Percentiles rank a stretch among this genome's conserved stretches.
Conservation (phyloP, 257 asterid species). For the Jacaranda copaia region DNA sequence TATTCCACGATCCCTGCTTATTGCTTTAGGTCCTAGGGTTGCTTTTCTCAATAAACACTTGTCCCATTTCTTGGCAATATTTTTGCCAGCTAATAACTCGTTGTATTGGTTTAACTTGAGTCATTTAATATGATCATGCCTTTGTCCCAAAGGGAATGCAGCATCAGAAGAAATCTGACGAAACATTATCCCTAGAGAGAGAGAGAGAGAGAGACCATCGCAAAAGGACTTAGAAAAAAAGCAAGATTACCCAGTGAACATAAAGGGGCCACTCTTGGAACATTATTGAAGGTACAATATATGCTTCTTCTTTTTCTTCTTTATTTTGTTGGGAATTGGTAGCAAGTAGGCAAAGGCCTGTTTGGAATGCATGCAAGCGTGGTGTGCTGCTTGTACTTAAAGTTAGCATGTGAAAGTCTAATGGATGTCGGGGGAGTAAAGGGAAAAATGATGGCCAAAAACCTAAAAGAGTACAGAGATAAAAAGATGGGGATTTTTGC, state of each 20-base stretch:
- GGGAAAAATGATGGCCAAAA: neutral
- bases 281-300: constrained; percentile 32
- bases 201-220: too few relatives aligned
- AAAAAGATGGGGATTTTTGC: neutral
- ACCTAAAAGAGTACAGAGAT: neutral
- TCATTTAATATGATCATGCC: too few relatives aligned
- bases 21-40: too few relatives aligned
- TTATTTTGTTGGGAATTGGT: constrained; percentile 39
- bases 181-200: too few relatives aligned
- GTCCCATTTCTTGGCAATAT: too few relatives aligned
- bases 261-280: constrained; percentile 25
- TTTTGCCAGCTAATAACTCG: too few relatives aligned
- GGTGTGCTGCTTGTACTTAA: constrained; percentile 39
- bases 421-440: constrained; percentile 41
- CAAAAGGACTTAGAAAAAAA: neutral
- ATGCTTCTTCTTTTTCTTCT: constrained; percentile 18
- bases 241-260: neutral
- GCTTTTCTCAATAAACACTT: too few relatives aligned
- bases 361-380: constrained; percentile 33
- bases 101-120: too few relatives aligned
- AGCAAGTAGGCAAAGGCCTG: constrained; percentile 32
- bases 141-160: too few relatives aligned
- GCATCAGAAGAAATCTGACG: too few relatives aligned
- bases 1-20: too few relatives aligned
- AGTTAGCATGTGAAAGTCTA: constrained; percentile 50